These are phyloP conservation scores for Chenopodium formosanum DNA, from an alignment of 148 eudicot genomes.

Conservation along the genomic window DNA sequence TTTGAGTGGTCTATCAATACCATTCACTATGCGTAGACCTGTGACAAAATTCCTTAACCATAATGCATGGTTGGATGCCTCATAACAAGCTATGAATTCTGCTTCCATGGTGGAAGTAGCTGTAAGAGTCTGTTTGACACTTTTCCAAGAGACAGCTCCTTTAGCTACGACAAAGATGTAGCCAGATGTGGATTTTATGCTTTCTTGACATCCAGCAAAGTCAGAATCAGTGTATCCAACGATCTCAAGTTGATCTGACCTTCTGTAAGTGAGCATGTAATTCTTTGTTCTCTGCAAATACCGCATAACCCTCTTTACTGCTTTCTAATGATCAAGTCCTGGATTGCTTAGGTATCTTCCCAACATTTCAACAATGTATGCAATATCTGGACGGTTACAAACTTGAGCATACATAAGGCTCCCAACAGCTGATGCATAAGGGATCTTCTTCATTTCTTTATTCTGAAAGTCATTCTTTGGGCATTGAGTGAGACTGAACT, in stretches of 20 bases:
- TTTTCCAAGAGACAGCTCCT: constrained; percentile 6
- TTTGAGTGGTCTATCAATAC: no score
- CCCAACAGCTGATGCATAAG: background rate
- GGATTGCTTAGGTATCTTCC: background rate
- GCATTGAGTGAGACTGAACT: background rate
- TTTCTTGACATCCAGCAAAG: background rate
- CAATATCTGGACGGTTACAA: background rate
- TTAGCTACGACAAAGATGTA: background rate
- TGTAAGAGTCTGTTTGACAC: background rate
- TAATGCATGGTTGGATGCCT: no score
- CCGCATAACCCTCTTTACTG: background rate
- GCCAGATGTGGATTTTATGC: background rate
- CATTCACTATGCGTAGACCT: no score
- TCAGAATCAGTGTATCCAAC: background rate
- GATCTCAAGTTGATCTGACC: background rate
- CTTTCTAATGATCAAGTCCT: background rate
- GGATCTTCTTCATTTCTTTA: background rate
- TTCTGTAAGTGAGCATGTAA: constrained; percentile 15
- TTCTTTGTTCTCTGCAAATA: constrained; percentile 8
- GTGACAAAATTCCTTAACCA: no score
- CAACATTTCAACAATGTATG: background rate
- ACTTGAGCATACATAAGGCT: constrained; percentile 6
- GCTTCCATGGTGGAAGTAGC: no score
- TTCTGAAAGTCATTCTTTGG: background rate
- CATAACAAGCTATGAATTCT: no score